Base-by-base conservation (phyloP, 345 rosid species). In the Eucalyptus fibrosa region DNA sequence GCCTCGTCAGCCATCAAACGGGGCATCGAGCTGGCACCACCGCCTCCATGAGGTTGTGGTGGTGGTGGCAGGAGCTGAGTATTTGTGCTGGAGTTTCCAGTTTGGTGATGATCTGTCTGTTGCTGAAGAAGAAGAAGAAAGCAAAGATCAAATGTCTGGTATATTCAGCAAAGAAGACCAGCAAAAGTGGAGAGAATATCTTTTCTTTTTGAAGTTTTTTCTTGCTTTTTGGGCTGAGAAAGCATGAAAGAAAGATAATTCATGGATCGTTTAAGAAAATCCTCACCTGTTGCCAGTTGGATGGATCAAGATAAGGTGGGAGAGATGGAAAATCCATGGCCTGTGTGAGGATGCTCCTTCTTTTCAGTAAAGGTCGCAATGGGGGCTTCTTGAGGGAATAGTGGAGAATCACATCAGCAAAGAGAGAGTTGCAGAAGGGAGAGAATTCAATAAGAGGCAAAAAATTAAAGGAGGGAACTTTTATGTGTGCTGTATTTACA, bases 1-100 rank as follows among this genome's bases (percentile, higher is more conserved):
- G 99, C 99, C 91, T 98, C 96, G 89, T 97, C 99, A 2, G 97
- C 96, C 99, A 97, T 96, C 2, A 99, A 97, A 55, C 97, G 98
- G 1, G 99, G 97, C 82, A 97, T 95, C 62, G 96, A 94, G 69
- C 97, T 93, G 0, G 93, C 88, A 15, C 91, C 93, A 14, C 94
- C 94, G 6, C 92, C 90, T 30, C 95, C 97, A 89, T 94, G 97
- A 26, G 94, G 95, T 40, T 91, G 96, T 24, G 91, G 92, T 24
- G 93, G 96, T 3, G 94, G 93, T 6, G 92, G 96, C 21, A 96
- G 93, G 2, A 88, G 92, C 82, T 93, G 95, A 86, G 91, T 14
- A 56, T 72, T 89, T 87, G 87, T 88, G 80, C 88, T 69, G 83
- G 88, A 90, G 65, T 86, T 90, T 72, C 88, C 91, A 47, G 93